Conservation (phyloP, 2,329 filamentous ascomycete genomes). For the Pseudogymnoascus pannorum region DNA sequence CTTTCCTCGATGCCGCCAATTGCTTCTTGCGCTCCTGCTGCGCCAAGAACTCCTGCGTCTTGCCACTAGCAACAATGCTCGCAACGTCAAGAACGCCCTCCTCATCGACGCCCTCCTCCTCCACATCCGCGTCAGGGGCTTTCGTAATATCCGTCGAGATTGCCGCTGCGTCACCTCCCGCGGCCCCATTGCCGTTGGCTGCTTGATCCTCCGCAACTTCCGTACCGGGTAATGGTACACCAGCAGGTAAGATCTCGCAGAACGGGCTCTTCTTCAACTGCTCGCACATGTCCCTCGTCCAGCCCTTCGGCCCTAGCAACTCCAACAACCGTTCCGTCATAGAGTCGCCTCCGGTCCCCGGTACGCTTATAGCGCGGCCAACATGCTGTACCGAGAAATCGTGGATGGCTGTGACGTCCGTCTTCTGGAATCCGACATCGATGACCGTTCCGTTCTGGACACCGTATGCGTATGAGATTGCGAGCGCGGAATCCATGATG, state of each 20-base stretch:
- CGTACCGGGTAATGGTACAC: conserved; percentile 36
- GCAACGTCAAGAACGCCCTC: conserved; percentile 79
- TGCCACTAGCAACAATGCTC: conserved; percentile 74
- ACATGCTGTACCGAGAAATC: conserved; percentile 72
- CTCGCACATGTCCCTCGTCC: conserved; percentile 61
- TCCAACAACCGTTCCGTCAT: conserved; percentile 70
- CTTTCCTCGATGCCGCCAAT: conserved; percentile 53
- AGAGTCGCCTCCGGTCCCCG: conserved; percentile 72
- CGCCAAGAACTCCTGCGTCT: conserved; percentile 74
- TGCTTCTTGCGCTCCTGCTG: conserved; percentile 79
- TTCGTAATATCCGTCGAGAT: conserved; percentile 27
- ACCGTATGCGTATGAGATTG: conserved; percentile 76
- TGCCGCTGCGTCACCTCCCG: conserved; percentile 26
- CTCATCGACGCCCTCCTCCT: conserved; percentile 39
- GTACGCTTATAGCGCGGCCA: conserved; percentile 51
- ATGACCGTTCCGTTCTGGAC: conserved; percentile 74
- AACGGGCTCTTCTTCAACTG: conserved; percentile 60
- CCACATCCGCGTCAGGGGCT: conserved; percentile 16
- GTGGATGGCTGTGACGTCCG: conserved; percentile 82
- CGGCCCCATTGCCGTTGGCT: conserved; percentile 26
- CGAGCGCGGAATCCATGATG: conserved; percentile 80
- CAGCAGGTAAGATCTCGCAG: conserved; percentile 59
- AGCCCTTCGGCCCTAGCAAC: conserved; percentile 53
- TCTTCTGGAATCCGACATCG: conserved; percentile 87
- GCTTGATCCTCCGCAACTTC: conserved; percentile 40